These are phyloP conservation scores for Tolypocladium tundrense DNA, from an alignment of 2,329 filamentous ascomycete genomes.

Conservation along the genomic window DNA sequence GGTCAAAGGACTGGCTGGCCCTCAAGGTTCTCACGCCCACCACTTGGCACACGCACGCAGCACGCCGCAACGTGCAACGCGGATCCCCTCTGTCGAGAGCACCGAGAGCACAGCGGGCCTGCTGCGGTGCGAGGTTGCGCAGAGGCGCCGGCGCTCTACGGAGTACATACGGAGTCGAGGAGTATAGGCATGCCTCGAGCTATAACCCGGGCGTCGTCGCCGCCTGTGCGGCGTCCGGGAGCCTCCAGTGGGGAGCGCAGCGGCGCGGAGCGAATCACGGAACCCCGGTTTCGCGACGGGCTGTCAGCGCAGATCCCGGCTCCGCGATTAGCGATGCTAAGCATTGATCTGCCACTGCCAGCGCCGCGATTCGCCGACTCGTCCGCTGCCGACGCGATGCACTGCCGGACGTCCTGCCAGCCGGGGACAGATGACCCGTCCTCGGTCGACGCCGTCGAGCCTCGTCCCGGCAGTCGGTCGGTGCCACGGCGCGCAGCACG, in stretches of 20 bases:
- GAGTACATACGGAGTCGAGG: no score
- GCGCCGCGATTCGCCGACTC: neutral
- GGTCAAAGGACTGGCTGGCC: conserved; percentile 1
- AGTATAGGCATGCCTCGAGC: no score
- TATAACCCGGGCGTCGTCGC: no score
- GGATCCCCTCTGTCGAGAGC: no score
- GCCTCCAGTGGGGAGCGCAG: no score
- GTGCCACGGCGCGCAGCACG: neutral
- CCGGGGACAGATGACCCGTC: neutral
- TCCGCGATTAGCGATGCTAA: neutral
- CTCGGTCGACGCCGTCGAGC: no score
- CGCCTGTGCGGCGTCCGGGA: no score
- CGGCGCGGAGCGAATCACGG: neutral
- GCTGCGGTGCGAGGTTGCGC: neutral
- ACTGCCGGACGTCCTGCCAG: neutral
- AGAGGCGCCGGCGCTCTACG: neutral
- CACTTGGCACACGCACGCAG: no score
- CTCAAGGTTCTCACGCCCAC: conserved; percentile 6
- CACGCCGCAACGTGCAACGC: no score
- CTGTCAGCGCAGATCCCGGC: neutral
- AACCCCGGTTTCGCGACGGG: neutral
- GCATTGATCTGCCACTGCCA: neutral
- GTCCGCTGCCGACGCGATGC: neutral
- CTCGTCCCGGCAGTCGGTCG: neutral
- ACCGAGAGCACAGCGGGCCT: no score